Base-by-base conservation (phyloP, 768 basidiomycete genomes). In the Suillus hirtellus region DNA sequence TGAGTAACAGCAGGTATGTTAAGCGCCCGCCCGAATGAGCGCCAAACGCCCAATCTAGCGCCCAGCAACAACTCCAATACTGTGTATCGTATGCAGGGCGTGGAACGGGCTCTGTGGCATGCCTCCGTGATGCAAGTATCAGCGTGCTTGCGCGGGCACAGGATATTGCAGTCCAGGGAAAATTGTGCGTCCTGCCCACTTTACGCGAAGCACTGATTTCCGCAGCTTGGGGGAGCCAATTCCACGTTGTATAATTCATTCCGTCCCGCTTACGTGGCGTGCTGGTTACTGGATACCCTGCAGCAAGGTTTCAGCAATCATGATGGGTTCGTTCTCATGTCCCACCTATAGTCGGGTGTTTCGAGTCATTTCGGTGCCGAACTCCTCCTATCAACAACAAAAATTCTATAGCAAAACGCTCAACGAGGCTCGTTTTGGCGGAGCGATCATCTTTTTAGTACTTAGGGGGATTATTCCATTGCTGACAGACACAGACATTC, bases 281-380 rank as follows among this genome's bases (percentile, higher is more conserved):
- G 52, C 64, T 84, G 9, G 73, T 89, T 63, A 76, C 79, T 2
- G 81, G 82, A n/a, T 76, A 76, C 63, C 86, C 86, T 1, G 84
- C 84, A 31, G 31, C 31, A 31, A 31, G 31, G 31, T 31, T 1
- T 68, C 70, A 35, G 35, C 4, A 76, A 76, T 8, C 59, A 71
- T 1, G 82, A 84, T 4, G 76, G 79, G 21, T 84, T 85, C 61
- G 73, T 78, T 1, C 71, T 1, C 71, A 76, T n/a, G 82, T 88
- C 4, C 82, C 86, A 6, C 69, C 88, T 3, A 82, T 90, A 38
- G 81, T 86, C 38, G 86, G 86, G 87, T 87, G 68, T 21, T 79
- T 71, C 62, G 50, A 50, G 54, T 34, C 59, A 40, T n/a, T 15
- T 43, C 27, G 50, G 37, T 61, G 40, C 42, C 50, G 59, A 24